Evolutionary conservation across 495 filamentous ascomycete species (phyloP).

Genomic region (Penicillium salamii): DNA sequence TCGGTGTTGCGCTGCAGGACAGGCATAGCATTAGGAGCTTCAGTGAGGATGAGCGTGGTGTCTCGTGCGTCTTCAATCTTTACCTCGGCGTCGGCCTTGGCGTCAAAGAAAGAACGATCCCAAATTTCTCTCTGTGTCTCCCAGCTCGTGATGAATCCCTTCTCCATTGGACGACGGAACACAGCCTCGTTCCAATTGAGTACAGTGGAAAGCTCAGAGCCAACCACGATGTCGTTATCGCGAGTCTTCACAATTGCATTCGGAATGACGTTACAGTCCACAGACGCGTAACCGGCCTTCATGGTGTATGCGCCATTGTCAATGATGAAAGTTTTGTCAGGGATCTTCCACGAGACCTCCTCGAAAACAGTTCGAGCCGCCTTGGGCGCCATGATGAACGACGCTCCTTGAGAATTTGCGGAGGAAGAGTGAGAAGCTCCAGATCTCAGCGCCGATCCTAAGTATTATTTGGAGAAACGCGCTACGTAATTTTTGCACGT

Average conservation of each 20-base stretch:
- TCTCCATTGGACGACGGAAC: constrained; percentile 90
- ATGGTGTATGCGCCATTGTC: constrained; percentile 94
- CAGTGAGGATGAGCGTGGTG: constrained; percentile 78
- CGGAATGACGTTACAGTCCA: too few species aligned
- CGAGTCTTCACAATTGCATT: constrained; percentile 87
- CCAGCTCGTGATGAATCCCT: constrained; percentile 95
- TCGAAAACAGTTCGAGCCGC: constrained; percentile 11
- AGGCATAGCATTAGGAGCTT: constrained; percentile 84
- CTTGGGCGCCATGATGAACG: too few species aligned
- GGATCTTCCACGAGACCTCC: constrained; percentile 33
- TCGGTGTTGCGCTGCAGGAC: constrained; percentile 84
- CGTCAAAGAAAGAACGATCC: constrained; percentile 84
- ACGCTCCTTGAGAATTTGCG: too few species aligned
- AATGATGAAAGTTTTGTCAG: constrained; percentile 73
- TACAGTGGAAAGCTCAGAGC: constrained; percentile 71
- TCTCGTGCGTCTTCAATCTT: constrained; percentile 57
- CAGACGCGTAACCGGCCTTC: constrained; percentile 82
- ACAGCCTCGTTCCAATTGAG: constrained; percentile 85
- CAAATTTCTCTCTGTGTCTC: constrained; percentile 94
- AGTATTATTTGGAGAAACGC: too few species aligned
- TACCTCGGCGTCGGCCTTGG: constrained; percentile 54
- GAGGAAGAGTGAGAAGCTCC: too few species aligned
- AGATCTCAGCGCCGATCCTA: too few species aligned
- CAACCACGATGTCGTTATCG: constrained; percentile 73
- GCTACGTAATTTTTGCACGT: too few species aligned